phyloP scores from a whole-genome alignment of 129 eudicot species.

The Tagetes patula region DNA sequence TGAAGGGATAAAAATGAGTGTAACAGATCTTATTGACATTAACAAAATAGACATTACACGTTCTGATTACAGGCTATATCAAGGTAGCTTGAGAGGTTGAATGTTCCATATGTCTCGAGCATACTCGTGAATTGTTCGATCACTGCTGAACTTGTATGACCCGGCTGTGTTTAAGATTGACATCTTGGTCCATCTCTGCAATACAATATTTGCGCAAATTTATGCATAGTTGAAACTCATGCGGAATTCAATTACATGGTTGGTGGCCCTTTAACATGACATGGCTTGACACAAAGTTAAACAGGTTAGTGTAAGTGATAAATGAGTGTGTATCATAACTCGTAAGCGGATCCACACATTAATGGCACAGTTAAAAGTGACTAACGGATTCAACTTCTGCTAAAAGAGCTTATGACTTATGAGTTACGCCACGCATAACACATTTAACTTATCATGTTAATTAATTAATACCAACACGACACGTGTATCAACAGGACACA shows the following conservation, averaged over 20 bases:
- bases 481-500: no score
- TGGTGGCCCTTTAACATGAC: neutral
- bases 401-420: no score
- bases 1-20: constrained; percentile 11
- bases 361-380: no score
- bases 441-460: no score
- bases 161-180: constrained; percentile 93
- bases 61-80: constrained; percentile 11
- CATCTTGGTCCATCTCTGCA: constrained; percentile 96
- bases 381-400: no score
- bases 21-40: constrained; percentile 23
- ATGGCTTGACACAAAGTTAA: no score
- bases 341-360: no score
- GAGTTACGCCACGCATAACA: no score
- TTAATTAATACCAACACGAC: no score
- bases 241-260: neutral
- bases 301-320: no score
- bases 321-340: no score
- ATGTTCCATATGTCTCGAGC: constrained; percentile 93
- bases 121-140: constrained; percentile 86
- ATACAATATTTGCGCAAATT: constrained; percentile 22
- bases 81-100: constrained; percentile 56
- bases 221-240: neutral
- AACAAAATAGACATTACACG: constrained; percentile 7
- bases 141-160: constrained; percentile 95